These are phyloP conservation scores for Suillus brevipes DNA, from an alignment of 768 basidiomycete species.

Conservation along the genomic window DNA sequence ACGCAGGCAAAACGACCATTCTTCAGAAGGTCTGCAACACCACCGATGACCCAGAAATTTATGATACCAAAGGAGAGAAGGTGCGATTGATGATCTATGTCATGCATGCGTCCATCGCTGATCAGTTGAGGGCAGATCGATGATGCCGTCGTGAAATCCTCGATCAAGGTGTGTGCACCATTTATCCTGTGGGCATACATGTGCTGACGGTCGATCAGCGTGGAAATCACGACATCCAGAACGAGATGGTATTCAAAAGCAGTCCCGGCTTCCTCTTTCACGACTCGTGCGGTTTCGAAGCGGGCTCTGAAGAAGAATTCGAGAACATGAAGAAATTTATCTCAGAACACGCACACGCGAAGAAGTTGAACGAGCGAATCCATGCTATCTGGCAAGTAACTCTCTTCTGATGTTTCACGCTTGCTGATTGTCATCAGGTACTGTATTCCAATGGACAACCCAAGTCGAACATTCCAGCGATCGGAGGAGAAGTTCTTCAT, in stretches of 20 bases:
- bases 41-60: constrained; percentile 1
- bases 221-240: constrained; percentile 31
- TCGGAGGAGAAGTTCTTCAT: too few species aligned
- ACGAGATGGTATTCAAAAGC: constrained; percentile 28
- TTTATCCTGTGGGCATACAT: background rate
- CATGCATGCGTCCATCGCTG: too few species aligned
- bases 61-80: background rate
- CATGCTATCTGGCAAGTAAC: constrained; percentile 39
- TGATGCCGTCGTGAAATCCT: too few species aligned
- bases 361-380: constrained; percentile 28
- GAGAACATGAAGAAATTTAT: constrained; percentile 34
- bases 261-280: constrained; percentile 37
- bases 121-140: too few species aligned
- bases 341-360: constrained; percentile 17
- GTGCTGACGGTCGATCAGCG: constrained; percentile 11
- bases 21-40: too few species aligned
- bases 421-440: too few species aligned
- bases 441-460: too few species aligned
- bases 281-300: constrained; percentile 39
- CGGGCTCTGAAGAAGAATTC: too few species aligned
- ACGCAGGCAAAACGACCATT: too few species aligned
- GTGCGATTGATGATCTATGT: background rate
- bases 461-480: too few species aligned
- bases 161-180: too few species aligned
- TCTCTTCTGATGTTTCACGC: background rate